Evolutionary conservation across 164 flowering plant genomes (phyloP).

Genomic region (Liquidambar formosana): DNA sequence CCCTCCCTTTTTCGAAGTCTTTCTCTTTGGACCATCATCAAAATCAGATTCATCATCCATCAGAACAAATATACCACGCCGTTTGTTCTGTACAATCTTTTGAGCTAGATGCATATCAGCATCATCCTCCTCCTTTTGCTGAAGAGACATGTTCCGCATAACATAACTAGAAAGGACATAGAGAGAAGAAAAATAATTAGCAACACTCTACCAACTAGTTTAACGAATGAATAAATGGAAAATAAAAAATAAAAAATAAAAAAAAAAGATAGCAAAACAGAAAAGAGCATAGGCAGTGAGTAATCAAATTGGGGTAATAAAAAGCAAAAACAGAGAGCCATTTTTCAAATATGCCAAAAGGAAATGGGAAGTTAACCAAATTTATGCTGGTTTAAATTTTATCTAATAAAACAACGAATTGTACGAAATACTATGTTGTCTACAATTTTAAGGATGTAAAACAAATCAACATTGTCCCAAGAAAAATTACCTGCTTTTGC

Average conservation of each 20-base stretch:
- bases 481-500: constrained; percentile 48
- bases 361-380: background rate
- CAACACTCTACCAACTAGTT: background rate
- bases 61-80: constrained; percentile 46
- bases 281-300: background rate
- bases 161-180: constrained; percentile 30
- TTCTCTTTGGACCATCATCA: constrained; percentile 67
- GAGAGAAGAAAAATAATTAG: background rate
- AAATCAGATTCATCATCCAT: constrained; percentile 95
- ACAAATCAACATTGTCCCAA: background rate
- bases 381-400: background rate
- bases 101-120: constrained; percentile 73
- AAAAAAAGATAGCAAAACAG: background rate
- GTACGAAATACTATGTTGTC: background rate
- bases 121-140: constrained; percentile 60
- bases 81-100: constrained; percentile 64
- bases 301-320: constrained; percentile 1
- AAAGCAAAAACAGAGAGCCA: background rate
- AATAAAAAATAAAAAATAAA: no score
- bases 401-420: background rate
- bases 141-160: constrained; percentile 31
- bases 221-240: no score
- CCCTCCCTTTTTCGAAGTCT: constrained; percentile 44
- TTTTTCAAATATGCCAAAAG: background rate
- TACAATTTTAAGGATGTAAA: background rate